phyloP scores from a whole-genome alignment of 768 basidiomycete species.

The Naganishia kalamii region DNA sequence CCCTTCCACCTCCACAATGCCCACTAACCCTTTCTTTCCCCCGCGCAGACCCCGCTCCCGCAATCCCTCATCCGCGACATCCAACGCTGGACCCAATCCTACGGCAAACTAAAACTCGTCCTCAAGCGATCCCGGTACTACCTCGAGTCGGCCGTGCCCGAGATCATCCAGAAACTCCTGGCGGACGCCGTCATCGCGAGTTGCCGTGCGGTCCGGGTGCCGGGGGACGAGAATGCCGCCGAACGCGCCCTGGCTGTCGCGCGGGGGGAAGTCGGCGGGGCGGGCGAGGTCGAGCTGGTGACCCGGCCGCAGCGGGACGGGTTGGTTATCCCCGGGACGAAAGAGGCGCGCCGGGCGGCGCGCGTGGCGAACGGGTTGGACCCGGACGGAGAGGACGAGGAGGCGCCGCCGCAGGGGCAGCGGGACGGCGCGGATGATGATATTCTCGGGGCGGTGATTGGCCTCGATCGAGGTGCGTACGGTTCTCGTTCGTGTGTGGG shows the following conservation, averaged over 20 bases:
- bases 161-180: slow-evolving; percentile 77
- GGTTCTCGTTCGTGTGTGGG: background rate
- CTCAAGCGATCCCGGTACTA: slow-evolving; percentile 96
- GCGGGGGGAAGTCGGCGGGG: slow-evolving; percentile 42
- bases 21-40: slow-evolving; percentile 51
- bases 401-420: slow-evolving; percentile 29
- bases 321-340: slow-evolving; percentile 78
- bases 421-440: slow-evolving; percentile 56
- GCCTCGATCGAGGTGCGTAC: slow-evolving; percentile 74
- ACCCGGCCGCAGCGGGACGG: slow-evolving; percentile 78
- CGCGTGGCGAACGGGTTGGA: slow-evolving; percentile 42
- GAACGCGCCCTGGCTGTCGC: background rate
- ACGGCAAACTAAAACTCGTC: slow-evolving; percentile 97
- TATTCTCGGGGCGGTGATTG: slow-evolving; percentile 91
- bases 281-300: slow-evolving; percentile 69
- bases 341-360: slow-evolving; percentile 51
- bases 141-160: slow-evolving; percentile 91
- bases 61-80: slow-evolving; percentile 79
- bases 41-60: slow-evolving; percentile 76
- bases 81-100: slow-evolving; percentile 85
- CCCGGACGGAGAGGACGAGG: slow-evolving; percentile 45
- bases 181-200: slow-evolving; percentile 64
- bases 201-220: slow-evolving; percentile 54
- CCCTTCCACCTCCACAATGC: slow-evolving; percentile 53
- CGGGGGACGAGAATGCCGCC: slow-evolving; percentile 57